Evolutionary conservation across 176 grass and related monocot species (phyloP).

Genomic region (barley (Hordeum vulgare)): DNA sequence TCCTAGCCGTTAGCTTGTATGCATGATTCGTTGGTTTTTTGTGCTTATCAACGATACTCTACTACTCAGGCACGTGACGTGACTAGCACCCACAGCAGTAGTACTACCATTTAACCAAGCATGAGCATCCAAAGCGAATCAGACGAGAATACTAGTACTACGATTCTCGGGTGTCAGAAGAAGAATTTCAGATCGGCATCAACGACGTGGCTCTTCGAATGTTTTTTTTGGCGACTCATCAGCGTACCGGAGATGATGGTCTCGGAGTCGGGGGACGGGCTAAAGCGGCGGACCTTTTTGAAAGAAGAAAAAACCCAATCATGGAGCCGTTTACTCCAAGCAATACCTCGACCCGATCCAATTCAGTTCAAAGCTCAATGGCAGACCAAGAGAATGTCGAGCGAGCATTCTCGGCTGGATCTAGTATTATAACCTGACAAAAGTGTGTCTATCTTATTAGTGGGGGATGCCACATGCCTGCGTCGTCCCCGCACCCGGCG

Average conservation of each 20-base stretch:
- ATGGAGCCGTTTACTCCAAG: not conserved
- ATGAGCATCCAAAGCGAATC: slow-evolving; percentile 36
- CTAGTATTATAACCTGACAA: not conserved
- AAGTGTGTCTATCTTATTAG: not conserved
- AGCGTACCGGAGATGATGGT: slow-evolving; percentile 10
- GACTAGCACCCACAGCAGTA: not conserved
- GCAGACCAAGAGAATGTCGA: not conserved
- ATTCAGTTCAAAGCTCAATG: not conserved
- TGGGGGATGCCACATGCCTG: slow-evolving; percentile 10
- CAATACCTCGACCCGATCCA: not conserved
- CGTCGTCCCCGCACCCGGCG: not conserved
- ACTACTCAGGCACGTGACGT: not conserved
- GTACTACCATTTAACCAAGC: slow-evolving; percentile 10
- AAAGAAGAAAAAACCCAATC: not conserved
- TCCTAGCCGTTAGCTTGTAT: not conserved
- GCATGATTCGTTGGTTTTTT: not conserved
- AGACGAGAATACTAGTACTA: not conserved
- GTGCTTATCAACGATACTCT: not conserved
- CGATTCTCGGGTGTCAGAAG: not conserved
- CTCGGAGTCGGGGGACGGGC: not conserved
- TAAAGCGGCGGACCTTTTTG: slow-evolving; percentile 20
- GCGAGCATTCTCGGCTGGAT: not conserved
- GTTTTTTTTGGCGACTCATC: slow-evolving; percentile 17
- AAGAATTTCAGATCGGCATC: too few species aligned
- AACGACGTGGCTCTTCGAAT: too few species aligned